phyloP scores from a whole-genome alignment of 2,329 filamentous ascomycete genomes.

The Pseudocercospora vitis region DNA sequence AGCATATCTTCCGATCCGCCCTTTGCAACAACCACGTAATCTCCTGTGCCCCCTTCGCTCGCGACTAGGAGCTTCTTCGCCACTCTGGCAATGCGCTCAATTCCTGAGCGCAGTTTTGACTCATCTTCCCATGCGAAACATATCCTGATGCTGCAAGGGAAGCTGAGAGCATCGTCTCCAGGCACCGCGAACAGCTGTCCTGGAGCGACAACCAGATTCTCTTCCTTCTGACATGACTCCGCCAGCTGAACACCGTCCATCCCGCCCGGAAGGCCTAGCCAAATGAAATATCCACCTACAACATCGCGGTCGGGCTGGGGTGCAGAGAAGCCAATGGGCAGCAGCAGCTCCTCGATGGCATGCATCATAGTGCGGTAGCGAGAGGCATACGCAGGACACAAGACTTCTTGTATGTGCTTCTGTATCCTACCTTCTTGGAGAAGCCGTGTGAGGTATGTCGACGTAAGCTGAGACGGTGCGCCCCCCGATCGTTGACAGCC shows the following conservation, averaged over 20 bases:
- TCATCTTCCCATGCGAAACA: conserved; percentile 74
- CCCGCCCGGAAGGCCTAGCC: conserved; percentile 63
- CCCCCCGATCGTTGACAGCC: conserved; percentile 61
- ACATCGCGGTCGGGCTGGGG: conserved; percentile 48
- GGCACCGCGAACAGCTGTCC: conserved; percentile 67
- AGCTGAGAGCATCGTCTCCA: conserved; percentile 51
- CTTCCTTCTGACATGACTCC: conserved; percentile 58
- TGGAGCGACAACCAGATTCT: conserved; percentile 66
- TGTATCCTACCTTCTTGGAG: conserved; percentile 55
- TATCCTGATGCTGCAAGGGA: conserved; percentile 61
- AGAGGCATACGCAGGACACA: conserved; percentile 58
- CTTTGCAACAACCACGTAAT: conserved; percentile 25
- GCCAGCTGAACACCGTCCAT: conserved; percentile 59
- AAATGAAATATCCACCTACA: conserved; percentile 84
- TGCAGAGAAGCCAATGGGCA: conserved; percentile 61
- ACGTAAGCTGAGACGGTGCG: conserved; percentile 59
- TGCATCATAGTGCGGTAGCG: conserved; percentile 58
- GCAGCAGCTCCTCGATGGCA: conserved; percentile 60
- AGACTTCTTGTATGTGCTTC: conserved; percentile 51
- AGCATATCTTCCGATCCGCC: conserved; percentile 15
- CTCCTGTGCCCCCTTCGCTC: conserved; percentile 12
- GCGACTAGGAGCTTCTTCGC: conserved; percentile 41
- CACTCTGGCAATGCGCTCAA: conserved; percentile 61
- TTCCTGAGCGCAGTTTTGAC: conserved; percentile 65
- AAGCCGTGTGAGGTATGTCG: conserved; percentile 58